phyloP scores from a whole-genome alignment of 345 rosid species.

The Arabis alpina region DNA sequence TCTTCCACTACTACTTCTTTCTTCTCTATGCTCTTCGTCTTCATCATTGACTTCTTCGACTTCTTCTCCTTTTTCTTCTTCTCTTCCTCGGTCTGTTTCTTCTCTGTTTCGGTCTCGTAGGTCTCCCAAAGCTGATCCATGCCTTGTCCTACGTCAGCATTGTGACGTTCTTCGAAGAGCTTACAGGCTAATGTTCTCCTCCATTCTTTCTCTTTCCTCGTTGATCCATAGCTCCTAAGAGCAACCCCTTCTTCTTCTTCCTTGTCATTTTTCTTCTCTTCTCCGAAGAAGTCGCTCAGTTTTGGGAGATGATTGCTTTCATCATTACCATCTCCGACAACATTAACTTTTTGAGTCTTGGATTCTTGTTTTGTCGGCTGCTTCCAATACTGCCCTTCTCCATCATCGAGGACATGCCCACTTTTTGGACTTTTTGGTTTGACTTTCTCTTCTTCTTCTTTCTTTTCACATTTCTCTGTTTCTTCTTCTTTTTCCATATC shows the following conservation, averaged over 20 bases:
- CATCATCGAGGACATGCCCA: constrained; percentile 51
- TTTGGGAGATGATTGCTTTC: constrained; percentile 41
- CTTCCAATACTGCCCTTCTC: constrained; percentile 42
- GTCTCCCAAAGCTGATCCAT: constrained; percentile 98
- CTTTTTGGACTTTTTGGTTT: constrained; percentile 46
- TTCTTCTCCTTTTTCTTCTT: constrained; percentile 42
- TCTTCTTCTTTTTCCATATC: constrained; percentile 32
- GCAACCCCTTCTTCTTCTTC: constrained; percentile 24
- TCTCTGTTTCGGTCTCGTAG: constrained; percentile 59
- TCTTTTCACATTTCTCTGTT: constrained; percentile 51
- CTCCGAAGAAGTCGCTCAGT: constrained; percentile 33
- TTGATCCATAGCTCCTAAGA: constrained; percentile 71
- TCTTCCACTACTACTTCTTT: constrained; percentile 34
- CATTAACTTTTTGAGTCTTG: constrained; percentile 46
- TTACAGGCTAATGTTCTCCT: constrained; percentile 94
- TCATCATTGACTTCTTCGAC: constrained; percentile 45
- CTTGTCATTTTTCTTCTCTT: constrained; percentile 29
- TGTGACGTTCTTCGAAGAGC: constrained; percentile 87
- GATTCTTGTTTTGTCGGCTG: constrained; percentile 52
- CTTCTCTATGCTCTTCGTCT: constrained; percentile 26
- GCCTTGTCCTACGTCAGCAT: constrained; percentile 54
- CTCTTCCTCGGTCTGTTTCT: constrained; percentile 19
- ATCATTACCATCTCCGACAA: constrained; percentile 36
- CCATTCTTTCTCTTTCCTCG: constrained; percentile 94
- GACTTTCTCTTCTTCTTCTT: constrained; percentile 55